Percentiles rank a stretch among this genome's conserved stretches.
Conservation (phyloP, 164 flowering plant genomes). For the Magnolia officinalis region DNA sequence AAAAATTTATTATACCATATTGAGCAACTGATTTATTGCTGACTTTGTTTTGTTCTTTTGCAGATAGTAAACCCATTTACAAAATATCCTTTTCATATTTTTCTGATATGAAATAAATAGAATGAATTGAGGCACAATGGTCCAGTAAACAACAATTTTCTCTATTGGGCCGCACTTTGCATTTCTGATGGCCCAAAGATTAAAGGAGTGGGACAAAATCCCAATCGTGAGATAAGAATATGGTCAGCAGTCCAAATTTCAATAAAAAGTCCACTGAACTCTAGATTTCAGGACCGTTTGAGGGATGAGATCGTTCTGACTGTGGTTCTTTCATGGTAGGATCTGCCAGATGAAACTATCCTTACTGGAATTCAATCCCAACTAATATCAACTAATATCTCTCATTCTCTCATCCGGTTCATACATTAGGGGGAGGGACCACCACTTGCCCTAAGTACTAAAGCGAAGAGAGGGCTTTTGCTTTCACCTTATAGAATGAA, state of each 20-base stretch:
- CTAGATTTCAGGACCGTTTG: not conserved
- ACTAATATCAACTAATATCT: too few relatives aligned
- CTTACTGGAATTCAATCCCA: not conserved
- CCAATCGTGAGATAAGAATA: not conserved
- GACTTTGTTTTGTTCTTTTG: conserved; percentile 23
- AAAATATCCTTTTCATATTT: conserved; percentile 70
- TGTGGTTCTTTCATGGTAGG: not conserved
- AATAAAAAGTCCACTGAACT: not conserved
- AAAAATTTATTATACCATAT: not conserved
- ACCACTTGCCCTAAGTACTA: too few relatives aligned
- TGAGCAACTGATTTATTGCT: not conserved
- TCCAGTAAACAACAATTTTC: not conserved
- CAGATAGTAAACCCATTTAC: conserved; percentile 99
- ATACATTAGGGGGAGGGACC: too few relatives aligned
- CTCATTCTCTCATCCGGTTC: too few relatives aligned
- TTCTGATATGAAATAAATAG: not conserved
- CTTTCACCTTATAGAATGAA: too few relatives aligned
- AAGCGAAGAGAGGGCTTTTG: too few relatives aligned
- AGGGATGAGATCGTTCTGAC: not conserved
- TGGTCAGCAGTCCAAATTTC: not conserved
- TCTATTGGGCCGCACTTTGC: not conserved
- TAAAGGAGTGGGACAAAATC: too few relatives aligned
- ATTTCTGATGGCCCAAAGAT: too few relatives aligned
- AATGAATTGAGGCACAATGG: not conserved
- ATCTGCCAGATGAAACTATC: not conserved